A percentile compares a stretch with the other conserved stretches of the same genome.
Evolutionary conservation across 2,329 filamentous ascomycete genomes (phyloP).

Genomic region (Cercospora berteroae): DNA sequence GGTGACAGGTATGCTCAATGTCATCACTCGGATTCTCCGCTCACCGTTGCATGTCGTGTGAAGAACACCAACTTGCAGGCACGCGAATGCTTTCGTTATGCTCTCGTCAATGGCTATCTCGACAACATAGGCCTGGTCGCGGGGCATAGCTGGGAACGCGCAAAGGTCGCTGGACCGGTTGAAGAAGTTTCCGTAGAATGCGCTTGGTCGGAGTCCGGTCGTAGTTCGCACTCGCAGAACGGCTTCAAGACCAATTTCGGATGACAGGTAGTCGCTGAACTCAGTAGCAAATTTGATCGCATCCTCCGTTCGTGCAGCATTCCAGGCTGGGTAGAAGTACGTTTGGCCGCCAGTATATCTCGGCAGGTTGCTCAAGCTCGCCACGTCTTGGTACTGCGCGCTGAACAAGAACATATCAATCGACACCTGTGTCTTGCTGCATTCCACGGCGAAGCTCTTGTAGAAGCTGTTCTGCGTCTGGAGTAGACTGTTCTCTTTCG

Average conservation of each 20-base stretch:
- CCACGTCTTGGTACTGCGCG: slow-evolving; percentile 94
- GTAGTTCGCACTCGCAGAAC: slow-evolving; percentile 93
- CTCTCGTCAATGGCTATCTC: slow-evolving; percentile 98
- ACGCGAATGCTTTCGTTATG: slow-evolving; percentile 85
- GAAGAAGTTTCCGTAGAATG: slow-evolving; percentile 99
- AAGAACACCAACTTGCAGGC: slow-evolving; percentile 88
- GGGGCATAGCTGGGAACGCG: slow-evolving; percentile 95
- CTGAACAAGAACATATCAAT: slow-evolving; percentile 98
- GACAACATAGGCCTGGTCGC: slow-evolving; percentile 95
- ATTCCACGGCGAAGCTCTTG: slow-evolving; percentile 98
- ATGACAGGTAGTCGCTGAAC: slow-evolving; percentile 94
- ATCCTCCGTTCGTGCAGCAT: slow-evolving; percentile 87
- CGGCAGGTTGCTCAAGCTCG: slow-evolving; percentile 90
- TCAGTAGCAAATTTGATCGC: slow-evolving; percentile 97
- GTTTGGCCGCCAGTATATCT: slow-evolving; percentile 96
- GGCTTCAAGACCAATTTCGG: slow-evolving; percentile 93
- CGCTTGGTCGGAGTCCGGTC: slow-evolving; percentile 91
- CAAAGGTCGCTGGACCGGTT: slow-evolving; percentile 96
- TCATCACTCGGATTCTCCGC: slow-evolving; percentile 90
- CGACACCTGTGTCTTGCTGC: slow-evolving; percentile 97
- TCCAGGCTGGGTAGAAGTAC: slow-evolving; percentile 98
- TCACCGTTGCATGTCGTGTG: slow-evolving; percentile 98
- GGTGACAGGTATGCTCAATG: slow-evolving; percentile 87
- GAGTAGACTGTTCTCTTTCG: slow-evolving; percentile 81
- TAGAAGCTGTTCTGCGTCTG: slow-evolving; percentile 96